Percentiles rank a stretch among this genome's conserved stretches.
Conservation (phyloP, 768 basidiomycete species). For the Russula emetica region DNA sequence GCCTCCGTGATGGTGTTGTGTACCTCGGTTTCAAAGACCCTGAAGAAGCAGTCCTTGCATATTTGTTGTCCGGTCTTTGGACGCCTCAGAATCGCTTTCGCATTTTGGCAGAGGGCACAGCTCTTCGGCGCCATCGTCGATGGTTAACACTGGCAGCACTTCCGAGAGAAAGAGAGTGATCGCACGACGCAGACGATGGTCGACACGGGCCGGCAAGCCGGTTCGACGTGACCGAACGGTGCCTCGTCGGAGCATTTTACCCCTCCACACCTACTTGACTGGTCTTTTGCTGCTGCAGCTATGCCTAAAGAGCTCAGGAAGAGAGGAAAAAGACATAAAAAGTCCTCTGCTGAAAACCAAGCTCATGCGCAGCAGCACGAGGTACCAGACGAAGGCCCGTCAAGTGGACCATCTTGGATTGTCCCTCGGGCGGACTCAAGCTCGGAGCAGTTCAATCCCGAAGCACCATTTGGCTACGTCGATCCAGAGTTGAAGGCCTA, state of each 20-base stretch:
- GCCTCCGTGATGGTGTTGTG: conserved; percentile 91
- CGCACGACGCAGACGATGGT: neutral
- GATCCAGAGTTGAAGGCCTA: conserved; percentile 91
- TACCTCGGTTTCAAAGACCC: conserved; percentile 96
- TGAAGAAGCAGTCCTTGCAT: conserved; percentile 94
- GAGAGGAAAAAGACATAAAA: conserved; percentile 72
- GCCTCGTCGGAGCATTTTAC: neutral
- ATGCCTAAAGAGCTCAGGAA: conserved; percentile 78
- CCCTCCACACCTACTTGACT: neutral
- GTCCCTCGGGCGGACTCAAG: conserved; percentile 37
- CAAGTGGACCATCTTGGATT: conserved; percentile 68
- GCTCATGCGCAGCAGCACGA: conserved; percentile 28
- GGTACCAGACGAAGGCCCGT: conserved; percentile 13
- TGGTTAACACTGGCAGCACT: too few relatives aligned
- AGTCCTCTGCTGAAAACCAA: conserved; percentile 35
- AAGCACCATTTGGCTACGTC: conserved; percentile 86
- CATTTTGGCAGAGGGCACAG: conserved; percentile 71
- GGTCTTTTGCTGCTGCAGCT: neutral
- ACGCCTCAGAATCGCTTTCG: conserved; percentile 83
- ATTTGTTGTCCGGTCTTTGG: conserved; percentile 98
- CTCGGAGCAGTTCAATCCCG: conserved; percentile 43
- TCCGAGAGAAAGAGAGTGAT: too few relatives aligned
- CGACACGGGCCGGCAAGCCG: neutral
- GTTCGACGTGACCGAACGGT: neutral
- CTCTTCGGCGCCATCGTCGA: conserved; percentile 67